phyloP scores from a whole-genome alignment of 2,329 filamentous ascomycete species.

The Cryphonectria parasitica region DNA sequence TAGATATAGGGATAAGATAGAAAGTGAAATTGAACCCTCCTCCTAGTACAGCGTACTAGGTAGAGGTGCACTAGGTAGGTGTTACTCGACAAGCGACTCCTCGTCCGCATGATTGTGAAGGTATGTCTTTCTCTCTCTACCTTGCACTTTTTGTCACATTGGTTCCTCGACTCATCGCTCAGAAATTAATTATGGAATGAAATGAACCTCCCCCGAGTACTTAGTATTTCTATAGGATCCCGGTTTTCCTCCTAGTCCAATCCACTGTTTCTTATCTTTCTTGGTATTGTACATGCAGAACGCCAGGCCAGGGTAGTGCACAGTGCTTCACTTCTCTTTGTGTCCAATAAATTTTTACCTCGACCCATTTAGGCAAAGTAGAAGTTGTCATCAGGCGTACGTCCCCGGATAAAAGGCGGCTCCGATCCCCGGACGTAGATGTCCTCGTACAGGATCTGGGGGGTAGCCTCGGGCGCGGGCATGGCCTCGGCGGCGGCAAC shows the following conservation, averaged over 20 bases:
- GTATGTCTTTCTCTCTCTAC: neutral
- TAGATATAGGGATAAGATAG: neutral
- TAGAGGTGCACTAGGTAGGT: neutral
- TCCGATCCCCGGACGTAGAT: constrained; percentile 91
- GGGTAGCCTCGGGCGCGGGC: constrained; percentile 74
- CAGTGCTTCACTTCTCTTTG: constrained; percentile 31
- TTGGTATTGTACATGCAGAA: constrained; percentile 30
- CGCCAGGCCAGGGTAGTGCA: constrained; percentile 13
- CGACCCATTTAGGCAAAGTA: constrained; percentile 67
- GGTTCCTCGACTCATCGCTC: neutral
- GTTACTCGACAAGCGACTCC: neutral
- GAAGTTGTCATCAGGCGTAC: constrained; percentile 90
- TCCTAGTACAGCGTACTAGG: neutral
- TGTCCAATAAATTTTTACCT: constrained; percentile 12
- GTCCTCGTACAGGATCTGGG: constrained; percentile 90
- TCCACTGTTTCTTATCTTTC: constrained; percentile 15
- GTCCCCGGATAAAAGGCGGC: constrained; percentile 84
- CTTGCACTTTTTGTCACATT: neutral
- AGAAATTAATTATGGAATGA: neutral
- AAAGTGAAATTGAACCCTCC: neutral
- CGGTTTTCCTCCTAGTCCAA: constrained; percentile 2
- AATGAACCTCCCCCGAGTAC: constrained; percentile 2
- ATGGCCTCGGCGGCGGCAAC: constrained; percentile 90
- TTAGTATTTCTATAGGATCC: constrained; percentile 19
- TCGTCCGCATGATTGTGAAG: neutral